Base-by-base conservation (phyloP, 2,329 filamentous ascomycete species). In the Trichoderma sp. region DNA sequence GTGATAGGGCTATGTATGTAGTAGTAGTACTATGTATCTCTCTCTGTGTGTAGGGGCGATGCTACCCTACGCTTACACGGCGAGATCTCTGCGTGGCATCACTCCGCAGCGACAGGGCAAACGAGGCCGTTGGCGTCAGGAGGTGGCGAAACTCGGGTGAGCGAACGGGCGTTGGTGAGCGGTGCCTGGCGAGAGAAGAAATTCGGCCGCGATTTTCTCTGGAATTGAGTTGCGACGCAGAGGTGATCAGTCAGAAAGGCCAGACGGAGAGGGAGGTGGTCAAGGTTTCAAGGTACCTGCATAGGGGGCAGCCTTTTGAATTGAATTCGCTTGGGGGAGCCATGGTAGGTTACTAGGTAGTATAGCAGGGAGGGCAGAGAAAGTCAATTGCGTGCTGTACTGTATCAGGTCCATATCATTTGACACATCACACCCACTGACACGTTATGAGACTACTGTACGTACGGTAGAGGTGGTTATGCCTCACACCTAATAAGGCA, bases 41-140 rank as follows among this genome's bases (percentile, higher is more conserved):
- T n/a, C n/a, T n/a, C n/a, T n/a, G n/a, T n/a, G n/a, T n/a, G n/a
- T n/a, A 39, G 64, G 34, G 17, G 39, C 64, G 54, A 67, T 59
- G 64, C 54, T 58, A 67, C 54, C 53, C 64, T 67, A 34, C 52
- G 64, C 64, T 67, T 59, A 67, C 39, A 35, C 13, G 29, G 22
- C 53, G 54, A 67, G 54, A 67, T 58, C 53, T 59, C 52, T 27
- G 52, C 52, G 12, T 34, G 52, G 29, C 29, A 54, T 39, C 17
- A n/a, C 35, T 27, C 27, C 56, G 35, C 32, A 42, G 35, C 29
- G n/a, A 9, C 6, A 45, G 19, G n/a, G 39, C n/a, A 45, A 45
- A 9, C 17, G 27, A 34, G n/a, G 27, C 32, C 52, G 39, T 45
- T 34, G 52, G 52, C 52, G 52, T 53, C 61, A 65, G 61, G 61